Evolutionary conservation across 495 filamentous ascomycete genomes (phyloP).

Genomic region (Beverwykella pulmonaria): DNA sequence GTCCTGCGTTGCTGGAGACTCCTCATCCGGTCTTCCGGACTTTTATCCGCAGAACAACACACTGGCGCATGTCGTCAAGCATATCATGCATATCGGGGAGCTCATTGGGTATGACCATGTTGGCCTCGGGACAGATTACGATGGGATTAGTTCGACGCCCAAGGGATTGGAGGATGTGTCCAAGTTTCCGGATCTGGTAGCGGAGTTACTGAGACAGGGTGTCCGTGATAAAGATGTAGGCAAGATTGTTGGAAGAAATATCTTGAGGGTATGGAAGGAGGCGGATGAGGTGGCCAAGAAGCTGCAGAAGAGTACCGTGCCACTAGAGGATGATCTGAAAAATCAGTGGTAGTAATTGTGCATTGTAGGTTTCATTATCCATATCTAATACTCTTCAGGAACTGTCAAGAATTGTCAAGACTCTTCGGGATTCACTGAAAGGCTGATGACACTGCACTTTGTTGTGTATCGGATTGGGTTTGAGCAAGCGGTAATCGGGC

Average conservation of each 20-base stretch:
- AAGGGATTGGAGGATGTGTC: slow-evolving; percentile 75
- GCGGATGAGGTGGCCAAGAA: slow-evolving; percentile 47
- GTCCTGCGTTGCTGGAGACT: slow-evolving; percentile 60
- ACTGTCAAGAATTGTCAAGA: too few species aligned
- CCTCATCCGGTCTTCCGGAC: slow-evolving; percentile 42
- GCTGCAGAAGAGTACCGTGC: slow-evolving; percentile 40
- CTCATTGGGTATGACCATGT: slow-evolving; percentile 74
- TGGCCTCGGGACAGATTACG: slow-evolving; percentile 74
- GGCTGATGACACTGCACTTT: too few species aligned
- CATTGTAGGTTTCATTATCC: too few species aligned
- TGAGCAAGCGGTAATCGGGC: too few species aligned
- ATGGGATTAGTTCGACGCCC: slow-evolving; percentile 61
- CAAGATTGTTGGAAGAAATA: slow-evolving; percentile 48
- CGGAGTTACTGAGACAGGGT: slow-evolving; percentile 55
- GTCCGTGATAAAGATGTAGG: slow-evolving; percentile 47
- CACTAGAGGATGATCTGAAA: slow-evolving; percentile 44
- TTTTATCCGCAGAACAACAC: slow-evolving; percentile 66
- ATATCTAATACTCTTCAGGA: too few species aligned
- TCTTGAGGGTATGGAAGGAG: slow-evolving; percentile 51
- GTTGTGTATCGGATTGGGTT: too few species aligned
- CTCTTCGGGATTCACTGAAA: too few species aligned
- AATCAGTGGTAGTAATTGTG: slow-evolving; percentile 14
- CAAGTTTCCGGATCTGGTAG: slow-evolving; percentile 79
- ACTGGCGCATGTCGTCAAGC: slow-evolving; percentile 73
- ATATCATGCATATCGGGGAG: slow-evolving; percentile 70